Percentiles rank a stretch among this genome's conserved stretches.
Conservation (phyloP, 345 rosid species). For the Citrus mangshanensis region DNA sequence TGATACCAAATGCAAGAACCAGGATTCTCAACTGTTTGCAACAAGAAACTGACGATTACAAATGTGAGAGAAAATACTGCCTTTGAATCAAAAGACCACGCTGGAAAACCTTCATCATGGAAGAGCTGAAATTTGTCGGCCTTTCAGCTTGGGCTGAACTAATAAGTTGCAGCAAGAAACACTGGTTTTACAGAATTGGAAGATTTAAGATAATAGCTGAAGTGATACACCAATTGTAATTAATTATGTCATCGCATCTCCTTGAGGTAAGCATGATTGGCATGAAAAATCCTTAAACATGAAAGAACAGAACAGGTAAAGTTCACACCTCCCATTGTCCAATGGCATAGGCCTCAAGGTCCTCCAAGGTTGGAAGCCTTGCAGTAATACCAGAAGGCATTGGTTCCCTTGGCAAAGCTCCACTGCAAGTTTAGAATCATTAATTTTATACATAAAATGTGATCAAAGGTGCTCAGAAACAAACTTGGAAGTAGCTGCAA, state of each 20-base stretch:
- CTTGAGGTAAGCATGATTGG: background rate
- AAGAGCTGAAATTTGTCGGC: slow-evolving; percentile 68
- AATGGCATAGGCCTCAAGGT: slow-evolving; percentile 76
- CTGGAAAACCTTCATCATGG: slow-evolving; percentile 90
- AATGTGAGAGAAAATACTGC: slow-evolving; percentile 30
- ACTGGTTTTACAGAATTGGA: slow-evolving; percentile 45
- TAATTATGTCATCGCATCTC: background rate
- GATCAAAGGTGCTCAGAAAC: too few species aligned
- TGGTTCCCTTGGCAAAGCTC: too few species aligned
- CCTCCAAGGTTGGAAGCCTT: slow-evolving; percentile 64
- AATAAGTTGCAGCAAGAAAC: slow-evolving; percentile 90
- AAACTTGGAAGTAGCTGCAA: too few species aligned
- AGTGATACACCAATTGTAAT: slow-evolving; percentile 3
- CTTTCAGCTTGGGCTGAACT: slow-evolving; percentile 73
- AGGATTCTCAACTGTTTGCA: slow-evolving; percentile 17
- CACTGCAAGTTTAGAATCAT: too few species aligned
- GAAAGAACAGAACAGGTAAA: slow-evolving; percentile 16
- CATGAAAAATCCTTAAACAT: slow-evolving; percentile 7
- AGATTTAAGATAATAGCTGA: slow-evolving; percentile 31
- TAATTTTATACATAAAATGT: too few species aligned
- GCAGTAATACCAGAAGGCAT: too few species aligned
- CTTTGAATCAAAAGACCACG: slow-evolving; percentile 85
- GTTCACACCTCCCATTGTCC: slow-evolving; percentile 90
- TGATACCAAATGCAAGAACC: slow-evolving; percentile 2
- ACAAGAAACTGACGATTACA: background rate